Percentiles rank a stretch among this genome's conserved stretches.
These are phyloP conservation scores for Yarrowia sp. DNA, from an alignment of 805 yeast species.

Conservation along the genomic window DNA sequence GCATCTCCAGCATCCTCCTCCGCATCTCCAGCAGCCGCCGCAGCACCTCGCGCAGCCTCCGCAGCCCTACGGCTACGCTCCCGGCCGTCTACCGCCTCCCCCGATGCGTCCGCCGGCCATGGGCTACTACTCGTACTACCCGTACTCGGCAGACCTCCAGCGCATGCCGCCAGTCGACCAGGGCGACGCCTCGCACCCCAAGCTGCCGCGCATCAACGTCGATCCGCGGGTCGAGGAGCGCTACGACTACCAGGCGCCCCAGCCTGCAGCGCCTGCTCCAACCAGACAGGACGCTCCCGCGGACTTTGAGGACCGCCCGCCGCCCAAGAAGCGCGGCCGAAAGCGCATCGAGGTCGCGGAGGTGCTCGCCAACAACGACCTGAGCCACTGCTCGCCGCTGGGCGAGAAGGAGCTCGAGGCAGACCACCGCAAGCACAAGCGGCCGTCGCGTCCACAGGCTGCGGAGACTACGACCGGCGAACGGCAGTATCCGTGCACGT, in stretches of 20 bases:
- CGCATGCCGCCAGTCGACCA: conserved; percentile 19
- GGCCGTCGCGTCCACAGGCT: conserved; percentile 7
- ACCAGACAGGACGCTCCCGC: not conserved
- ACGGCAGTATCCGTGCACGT: conserved; percentile 41
- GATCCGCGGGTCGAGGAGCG: not conserved
- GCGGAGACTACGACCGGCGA: conserved; percentile 30
- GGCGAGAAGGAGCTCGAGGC: conserved; percentile 20
- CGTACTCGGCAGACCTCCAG: conserved; percentile 9
- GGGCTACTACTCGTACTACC: conserved; percentile 21
- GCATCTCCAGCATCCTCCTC: not conserved
- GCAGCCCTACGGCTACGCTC: not conserved
- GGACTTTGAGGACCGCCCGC: conserved; percentile 2
- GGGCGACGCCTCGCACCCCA: conserved; percentile 18
- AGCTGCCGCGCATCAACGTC: conserved; percentile 3
- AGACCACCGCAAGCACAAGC: conserved; percentile 16
- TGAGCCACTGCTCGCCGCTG: conserved; percentile 15
- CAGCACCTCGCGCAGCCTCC: conserved; percentile 6
- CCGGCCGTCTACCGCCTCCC: not conserved
- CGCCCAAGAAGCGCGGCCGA: conserved; percentile 13
- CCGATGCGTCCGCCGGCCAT: not conserved
- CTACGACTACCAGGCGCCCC: not conserved
- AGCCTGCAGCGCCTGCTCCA: too few relatives aligned
- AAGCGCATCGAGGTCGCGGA: conserved; percentile 17
- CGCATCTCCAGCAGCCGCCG: not conserved
- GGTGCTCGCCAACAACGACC: conserved; percentile 19